A percentile compares a stretch with the other conserved stretches of the same genome.
These are phyloP conservation scores for Monosporascus sp. DNA, from an alignment of 2,329 filamentous ascomycete genomes.

Conservation along the genomic window DNA sequence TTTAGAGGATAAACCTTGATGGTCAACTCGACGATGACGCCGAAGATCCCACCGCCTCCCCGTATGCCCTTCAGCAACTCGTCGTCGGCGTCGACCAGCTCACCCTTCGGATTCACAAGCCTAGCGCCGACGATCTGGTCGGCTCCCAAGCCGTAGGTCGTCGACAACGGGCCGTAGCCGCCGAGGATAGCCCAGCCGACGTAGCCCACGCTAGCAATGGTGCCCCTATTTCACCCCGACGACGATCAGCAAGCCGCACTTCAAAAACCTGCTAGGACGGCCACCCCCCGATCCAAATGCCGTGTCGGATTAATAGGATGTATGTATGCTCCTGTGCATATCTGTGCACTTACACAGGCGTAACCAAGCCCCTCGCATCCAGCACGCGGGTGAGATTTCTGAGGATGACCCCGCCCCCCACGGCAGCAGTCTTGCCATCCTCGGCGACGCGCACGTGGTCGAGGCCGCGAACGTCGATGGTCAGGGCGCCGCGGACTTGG, in stretches of 20 bases:
- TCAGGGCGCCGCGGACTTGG: conserved; percentile 25
- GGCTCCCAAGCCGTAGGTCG: conserved; percentile 28
- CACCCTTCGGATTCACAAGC: conserved; percentile 31
- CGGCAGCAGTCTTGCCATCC: conserved; percentile 21
- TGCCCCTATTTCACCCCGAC: conserved; percentile 6
- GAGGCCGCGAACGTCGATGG: conserved; percentile 34
- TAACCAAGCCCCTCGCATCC: conserved; percentile 23
- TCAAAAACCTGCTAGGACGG: too few species aligned
- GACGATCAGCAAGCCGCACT: not conserved
- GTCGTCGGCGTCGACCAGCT: conserved; percentile 31
- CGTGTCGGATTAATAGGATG: too few species aligned
- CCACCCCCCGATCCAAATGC: too few species aligned
- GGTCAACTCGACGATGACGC: conserved; percentile 34
- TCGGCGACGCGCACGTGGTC: conserved; percentile 22
- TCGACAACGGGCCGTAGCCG: conserved; percentile 28
- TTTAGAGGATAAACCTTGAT: conserved; percentile 33
- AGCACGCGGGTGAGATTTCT: conserved; percentile 22
- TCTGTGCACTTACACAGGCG: conserved; percentile 15
- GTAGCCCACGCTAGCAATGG: conserved; percentile 25
- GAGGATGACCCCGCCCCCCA: conserved; percentile 32
- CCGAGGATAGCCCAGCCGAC: conserved; percentile 30
- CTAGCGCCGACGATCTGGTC: conserved; percentile 33
- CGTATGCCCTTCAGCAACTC: conserved; percentile 32
- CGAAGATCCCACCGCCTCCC: conserved; percentile 34
- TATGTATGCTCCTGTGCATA: not conserved